Conservation (phyloP, 306 rosid species). For the Crataegus laevigata region DNA sequence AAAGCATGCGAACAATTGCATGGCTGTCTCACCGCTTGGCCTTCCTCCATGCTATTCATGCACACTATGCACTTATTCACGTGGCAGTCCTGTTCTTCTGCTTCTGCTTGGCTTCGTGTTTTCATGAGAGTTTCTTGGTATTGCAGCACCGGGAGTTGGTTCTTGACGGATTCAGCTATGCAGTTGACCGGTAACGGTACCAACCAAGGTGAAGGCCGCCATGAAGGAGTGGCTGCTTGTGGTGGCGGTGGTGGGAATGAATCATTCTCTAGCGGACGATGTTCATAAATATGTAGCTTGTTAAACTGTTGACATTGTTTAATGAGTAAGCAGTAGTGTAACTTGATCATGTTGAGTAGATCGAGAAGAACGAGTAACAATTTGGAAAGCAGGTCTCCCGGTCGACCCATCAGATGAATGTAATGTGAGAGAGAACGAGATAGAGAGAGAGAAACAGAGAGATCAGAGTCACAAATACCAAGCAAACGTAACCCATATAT, state of each 20-base stretch:
- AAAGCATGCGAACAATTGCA: conserved; percentile 21
- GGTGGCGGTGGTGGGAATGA: too few species aligned
- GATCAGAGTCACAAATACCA: not conserved
- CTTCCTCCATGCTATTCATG: not conserved
- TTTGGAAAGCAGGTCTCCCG: not conserved
- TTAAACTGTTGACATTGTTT: not conserved
- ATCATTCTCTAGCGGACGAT: not conserved
- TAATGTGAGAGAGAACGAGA: too few species aligned
- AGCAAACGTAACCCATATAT: not conserved
- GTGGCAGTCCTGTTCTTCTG: not conserved
- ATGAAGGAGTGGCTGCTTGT: too few species aligned
- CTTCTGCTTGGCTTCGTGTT: not conserved
- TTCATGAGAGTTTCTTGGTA: not conserved
- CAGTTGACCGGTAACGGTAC: not conserved
- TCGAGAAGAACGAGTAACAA: not conserved
- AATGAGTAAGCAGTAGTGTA: not conserved
- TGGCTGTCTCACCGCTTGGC: conserved; percentile 12
- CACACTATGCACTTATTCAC: conserved; percentile 6
- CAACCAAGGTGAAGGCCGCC: not conserved
- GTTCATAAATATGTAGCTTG: not conserved
- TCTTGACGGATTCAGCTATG: conserved; percentile 9
- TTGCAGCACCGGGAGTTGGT: not conserved
- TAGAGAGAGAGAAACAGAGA: too few species aligned
- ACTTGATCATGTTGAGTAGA: not conserved
- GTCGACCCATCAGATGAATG: not conserved